These are phyloP conservation scores for Yarrowia sp. DNA, from an alignment of 805 yeast genomes.

Conservation along the genomic window DNA sequence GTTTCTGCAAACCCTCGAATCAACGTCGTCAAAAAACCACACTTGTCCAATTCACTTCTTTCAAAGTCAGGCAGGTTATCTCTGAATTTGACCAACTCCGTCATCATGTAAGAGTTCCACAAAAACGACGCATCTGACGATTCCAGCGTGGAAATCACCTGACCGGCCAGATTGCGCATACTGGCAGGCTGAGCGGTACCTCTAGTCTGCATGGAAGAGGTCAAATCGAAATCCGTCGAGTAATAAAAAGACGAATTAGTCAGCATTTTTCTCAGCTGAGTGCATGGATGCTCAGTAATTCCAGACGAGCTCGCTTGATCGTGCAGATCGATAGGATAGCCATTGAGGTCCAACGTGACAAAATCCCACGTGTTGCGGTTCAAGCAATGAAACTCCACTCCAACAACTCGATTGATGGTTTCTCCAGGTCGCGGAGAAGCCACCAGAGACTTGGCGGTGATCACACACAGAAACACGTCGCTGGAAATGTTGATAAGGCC, in stretches of 20 bases:
- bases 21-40: conserved; percentile 83
- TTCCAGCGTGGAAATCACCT: conserved; percentile 33
- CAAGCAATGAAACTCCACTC: conserved; percentile 85
- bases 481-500: conserved; percentile 73
- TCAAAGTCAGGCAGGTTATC: conserved; percentile 62
- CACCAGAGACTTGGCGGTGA: conserved; percentile 71
- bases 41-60: conserved; percentile 62
- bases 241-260: conserved; percentile 89
- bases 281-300: conserved; percentile 70
- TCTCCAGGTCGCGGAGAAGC: conserved; percentile 82
- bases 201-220: conserved; percentile 70
- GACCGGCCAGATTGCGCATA: conserved; percentile 7
- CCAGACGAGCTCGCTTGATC: conserved; percentile 36
- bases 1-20: conserved; percentile 96
- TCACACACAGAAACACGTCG: conserved; percentile 71
- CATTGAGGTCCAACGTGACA: conserved; percentile 63
- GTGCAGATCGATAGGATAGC: conserved; percentile 54
- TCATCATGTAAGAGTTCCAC: conserved; percentile 96
- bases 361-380: conserved; percentile 77
- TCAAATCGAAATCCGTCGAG: conserved; percentile 88
- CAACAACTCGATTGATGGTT: conserved; percentile 70
- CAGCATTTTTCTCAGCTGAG: conserved; percentile 70
- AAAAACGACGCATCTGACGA: conserved; percentile 80
- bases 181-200: conserved; percentile 3
- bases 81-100: conserved; percentile 72